Percentiles rank a stretch among this genome's conserved stretches.
Conservation (phyloP, 306 rosid species). For the Pyrus bretschneideri region DNA sequence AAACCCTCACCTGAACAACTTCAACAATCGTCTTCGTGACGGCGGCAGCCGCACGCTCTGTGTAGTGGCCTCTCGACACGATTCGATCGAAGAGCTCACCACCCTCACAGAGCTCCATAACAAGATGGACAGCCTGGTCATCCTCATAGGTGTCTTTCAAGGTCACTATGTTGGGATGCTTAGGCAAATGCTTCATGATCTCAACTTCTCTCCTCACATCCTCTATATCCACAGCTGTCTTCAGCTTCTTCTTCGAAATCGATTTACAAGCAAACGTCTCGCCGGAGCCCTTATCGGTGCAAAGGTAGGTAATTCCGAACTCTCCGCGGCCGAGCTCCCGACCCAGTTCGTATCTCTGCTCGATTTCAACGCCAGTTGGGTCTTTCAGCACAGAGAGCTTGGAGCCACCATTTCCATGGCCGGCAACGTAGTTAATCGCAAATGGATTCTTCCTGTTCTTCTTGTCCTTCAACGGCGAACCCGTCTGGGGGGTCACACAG, state of each 20-base stretch:
- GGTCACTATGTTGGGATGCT: slow-evolving; percentile 61
- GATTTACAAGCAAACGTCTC: slow-evolving; percentile 74
- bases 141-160: slow-evolving; percentile 86
- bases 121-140: slow-evolving; percentile 80
- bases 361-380: slow-evolving; percentile 76
- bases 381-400: slow-evolving; percentile 52
- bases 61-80: slow-evolving; percentile 88
- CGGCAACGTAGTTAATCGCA: slow-evolving; percentile 32
- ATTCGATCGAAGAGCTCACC: slow-evolving; percentile 94
- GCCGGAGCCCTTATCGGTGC: slow-evolving; percentile 51
- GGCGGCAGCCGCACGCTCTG: slow-evolving; percentile 87
- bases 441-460: slow-evolving; percentile 59
- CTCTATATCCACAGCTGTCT: slow-evolving; percentile 68
- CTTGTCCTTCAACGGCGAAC: slow-evolving; percentile 17
- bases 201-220: slow-evolving; percentile 94
- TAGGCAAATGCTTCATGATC: slow-evolving; percentile 72
- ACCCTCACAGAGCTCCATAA: slow-evolving; percentile 97
- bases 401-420: slow-evolving; percentile 10
- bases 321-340: slow-evolving; percentile 92
- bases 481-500: slow-evolving; percentile 42
- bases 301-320: slow-evolving; percentile 81
- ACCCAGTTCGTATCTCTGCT: slow-evolving; percentile 55
- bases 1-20: slow-evolving; percentile 80
- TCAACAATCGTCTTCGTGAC: slow-evolving; percentile 84
- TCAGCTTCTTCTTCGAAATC: slow-evolving; percentile 83